A percentile compares a stretch with the other conserved stretches of the same genome.
Evolutionary conservation across 2,329 filamentous ascomycete species (phyloP).

Genomic region (Tolypocladium tropicale): DNA sequence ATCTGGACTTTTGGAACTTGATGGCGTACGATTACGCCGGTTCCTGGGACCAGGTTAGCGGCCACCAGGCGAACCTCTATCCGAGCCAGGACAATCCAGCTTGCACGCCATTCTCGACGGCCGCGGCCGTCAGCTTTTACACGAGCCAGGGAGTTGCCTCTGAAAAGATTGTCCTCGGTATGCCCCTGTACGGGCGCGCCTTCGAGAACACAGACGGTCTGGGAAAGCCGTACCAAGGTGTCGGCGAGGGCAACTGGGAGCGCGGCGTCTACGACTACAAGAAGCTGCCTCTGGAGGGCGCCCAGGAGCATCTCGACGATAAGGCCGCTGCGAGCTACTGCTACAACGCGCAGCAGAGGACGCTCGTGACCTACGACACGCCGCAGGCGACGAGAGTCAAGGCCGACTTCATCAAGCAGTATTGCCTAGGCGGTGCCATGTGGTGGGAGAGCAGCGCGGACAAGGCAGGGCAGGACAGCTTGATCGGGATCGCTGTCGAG

Average conservation of each 20-base stretch:
- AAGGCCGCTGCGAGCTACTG: conserved; percentile 64
- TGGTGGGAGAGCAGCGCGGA: conserved; percentile 93
- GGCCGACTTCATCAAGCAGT: conserved; percentile 56
- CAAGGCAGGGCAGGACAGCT: conserved; percentile 49
- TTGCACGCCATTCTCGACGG: conserved; percentile 69
- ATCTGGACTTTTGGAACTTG: conserved; percentile 66
- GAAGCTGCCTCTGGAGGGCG: conserved; percentile 59
- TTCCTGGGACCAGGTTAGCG: conserved; percentile 61
- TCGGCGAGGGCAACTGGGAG: conserved; percentile 78
- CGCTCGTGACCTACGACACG: conserved; percentile 74
- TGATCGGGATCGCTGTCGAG: conserved; percentile 57
- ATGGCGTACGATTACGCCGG: conserved; percentile 90
- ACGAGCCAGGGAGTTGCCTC: conserved; percentile 50
- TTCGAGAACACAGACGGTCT: conserved; percentile 71
- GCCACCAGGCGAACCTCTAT: conserved; percentile 75
- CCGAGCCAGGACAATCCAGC: conserved; percentile 43
- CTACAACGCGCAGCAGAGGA: conserved; percentile 52
- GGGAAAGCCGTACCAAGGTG: conserved; percentile 58
- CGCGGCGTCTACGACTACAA: conserved; percentile 84
- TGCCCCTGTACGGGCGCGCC: conserved; percentile 84
- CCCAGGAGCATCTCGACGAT: conserved; percentile 53
- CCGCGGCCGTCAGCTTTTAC: conserved; percentile 63
- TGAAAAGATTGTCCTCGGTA: conserved; percentile 74
- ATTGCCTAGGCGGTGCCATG: conserved; percentile 78
- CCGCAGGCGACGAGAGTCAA: conserved; percentile 58